A percentile compares a stretch with the other conserved stretches of the same genome.
Evolutionary conservation across 176 grass and related monocot genomes (phyloP).

Genomic region (Areca catechu): DNA sequence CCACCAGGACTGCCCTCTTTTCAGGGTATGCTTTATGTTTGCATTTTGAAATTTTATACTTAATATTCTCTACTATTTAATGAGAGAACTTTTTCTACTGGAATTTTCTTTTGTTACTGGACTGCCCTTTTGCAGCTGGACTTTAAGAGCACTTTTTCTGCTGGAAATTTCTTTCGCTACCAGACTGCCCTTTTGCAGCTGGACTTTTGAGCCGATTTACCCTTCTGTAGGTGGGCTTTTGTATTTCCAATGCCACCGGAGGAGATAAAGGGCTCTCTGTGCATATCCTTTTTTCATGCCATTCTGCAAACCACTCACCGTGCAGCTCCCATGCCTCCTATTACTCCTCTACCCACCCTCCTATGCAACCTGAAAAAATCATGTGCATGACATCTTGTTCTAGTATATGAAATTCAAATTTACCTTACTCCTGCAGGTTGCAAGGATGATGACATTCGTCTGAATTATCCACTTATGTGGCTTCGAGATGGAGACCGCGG

Average conservation of each 20-base stretch:
- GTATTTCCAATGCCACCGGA: no score
- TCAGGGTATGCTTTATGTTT: slow-evolving; percentile 45
- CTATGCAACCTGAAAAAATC: no score
- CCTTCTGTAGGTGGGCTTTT: no score
- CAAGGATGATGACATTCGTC: slow-evolving; percentile 55
- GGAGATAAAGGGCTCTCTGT: no score
- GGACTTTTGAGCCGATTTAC: no score
- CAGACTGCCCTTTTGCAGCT: no score
- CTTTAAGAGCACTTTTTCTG: background rate
- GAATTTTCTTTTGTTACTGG: background rate
- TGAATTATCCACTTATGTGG: slow-evolving; percentile 64
- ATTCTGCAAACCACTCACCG: no score
- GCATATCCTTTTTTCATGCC: no score
- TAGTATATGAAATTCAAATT: no score
- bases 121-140: background rate
- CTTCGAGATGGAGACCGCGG: slow-evolving; percentile 56
- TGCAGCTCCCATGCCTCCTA: no score
- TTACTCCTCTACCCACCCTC: no score
- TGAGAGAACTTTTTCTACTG: background rate
- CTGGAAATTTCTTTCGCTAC: background rate
- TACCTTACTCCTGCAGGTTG: slow-evolving; percentile 30
- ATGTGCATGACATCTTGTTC: no score
- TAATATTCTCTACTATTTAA: slow-evolving; percentile 6
- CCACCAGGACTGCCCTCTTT: slow-evolving; percentile 62
- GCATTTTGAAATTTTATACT: background rate